Evolutionary conservation across 106 monocot species (phyloP).

Genomic region (Agapanthus africanus): DNA sequence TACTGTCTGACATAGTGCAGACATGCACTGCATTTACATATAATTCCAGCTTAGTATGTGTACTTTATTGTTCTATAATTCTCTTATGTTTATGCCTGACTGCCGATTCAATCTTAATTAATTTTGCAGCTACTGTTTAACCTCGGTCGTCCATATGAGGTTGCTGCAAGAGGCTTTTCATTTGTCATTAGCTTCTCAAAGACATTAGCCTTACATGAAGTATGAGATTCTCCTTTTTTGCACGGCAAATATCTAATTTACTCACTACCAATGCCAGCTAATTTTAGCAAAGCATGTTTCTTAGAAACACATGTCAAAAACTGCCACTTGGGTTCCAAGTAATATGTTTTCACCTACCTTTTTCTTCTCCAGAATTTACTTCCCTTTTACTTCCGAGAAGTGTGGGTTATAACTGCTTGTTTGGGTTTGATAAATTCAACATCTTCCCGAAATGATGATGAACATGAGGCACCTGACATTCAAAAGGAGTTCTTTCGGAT

Average conservation of each 20-base stretch:
- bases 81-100: neutral
- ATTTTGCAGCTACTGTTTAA: conserved; percentile 81
- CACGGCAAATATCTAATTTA: neutral
- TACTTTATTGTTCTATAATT: neutral
- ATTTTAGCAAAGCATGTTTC: neutral
- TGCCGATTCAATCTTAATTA: neutral
- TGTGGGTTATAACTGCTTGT: conserved; percentile 90
- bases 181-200: conserved; percentile 92
- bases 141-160: conserved; percentile 72
- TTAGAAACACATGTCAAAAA: neutral
- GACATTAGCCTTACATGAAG: conserved; percentile 70
- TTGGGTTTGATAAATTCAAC: conserved; percentile 69
- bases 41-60: neutral
- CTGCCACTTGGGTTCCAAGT: neutral
- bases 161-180: conserved; percentile 81
- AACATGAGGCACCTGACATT: conserved; percentile 44
- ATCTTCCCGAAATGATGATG: conserved; percentile 39
- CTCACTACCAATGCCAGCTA: neutral
- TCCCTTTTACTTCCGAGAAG: conserved; percentile 97
- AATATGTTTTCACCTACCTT: conserved; percentile 11
- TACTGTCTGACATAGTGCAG: too few relatives aligned
- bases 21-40: too few relatives aligned
- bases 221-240: conserved; percentile 20
- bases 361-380: conserved; percentile 51
- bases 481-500: conserved; percentile 87